A percentile compares a stretch with the other conserved stretches of the same genome.
Conservation (phyloP, 2,329 filamentous ascomycete species). For the Nectriaceae sp. region DNA sequence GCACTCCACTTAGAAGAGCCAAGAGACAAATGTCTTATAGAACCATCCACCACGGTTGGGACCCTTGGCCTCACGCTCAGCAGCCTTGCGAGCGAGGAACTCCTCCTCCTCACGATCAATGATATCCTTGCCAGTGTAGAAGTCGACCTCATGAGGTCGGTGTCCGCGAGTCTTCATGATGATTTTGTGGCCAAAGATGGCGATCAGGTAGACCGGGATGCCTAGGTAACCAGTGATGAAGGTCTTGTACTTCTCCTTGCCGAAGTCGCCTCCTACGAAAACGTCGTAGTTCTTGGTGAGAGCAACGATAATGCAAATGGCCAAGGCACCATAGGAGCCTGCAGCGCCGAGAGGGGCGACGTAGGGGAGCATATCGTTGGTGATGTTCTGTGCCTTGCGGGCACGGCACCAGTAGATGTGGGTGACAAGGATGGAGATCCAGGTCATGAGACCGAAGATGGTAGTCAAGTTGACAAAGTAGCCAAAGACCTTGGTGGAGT, state of each 20-base stretch:
- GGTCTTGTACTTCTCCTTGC: conserved; percentile 69
- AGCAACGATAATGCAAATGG: conserved; percentile 71
- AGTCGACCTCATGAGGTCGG: conserved; percentile 62
- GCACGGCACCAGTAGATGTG: conserved; percentile 69
- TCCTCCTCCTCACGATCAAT: conserved; percentile 74
- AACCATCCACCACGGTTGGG: conserved; percentile 33
- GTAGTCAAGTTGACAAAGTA: conserved; percentile 71
- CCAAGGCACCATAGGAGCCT: conserved; percentile 68
- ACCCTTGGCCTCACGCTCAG: conserved; percentile 26
- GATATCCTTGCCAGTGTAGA: conserved; percentile 71
- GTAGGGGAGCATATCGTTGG: conserved; percentile 59
- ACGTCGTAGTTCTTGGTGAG: conserved; percentile 84
- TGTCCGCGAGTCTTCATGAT: conserved; percentile 55
- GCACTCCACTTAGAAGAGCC: conserved; percentile 44
- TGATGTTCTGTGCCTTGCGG: conserved; percentile 60
- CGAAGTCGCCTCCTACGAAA: conserved; percentile 58
- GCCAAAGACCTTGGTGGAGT: conserved; percentile 58
- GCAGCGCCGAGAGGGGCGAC: conserved; percentile 70
- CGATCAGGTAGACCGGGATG: conserved; percentile 71
- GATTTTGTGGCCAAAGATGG: conserved; percentile 70
- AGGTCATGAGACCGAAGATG: conserved; percentile 66
- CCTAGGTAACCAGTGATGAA: conserved; percentile 79
- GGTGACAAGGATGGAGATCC: conserved; percentile 68
- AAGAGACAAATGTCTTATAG: conserved; percentile 40
- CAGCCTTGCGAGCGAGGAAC: conserved; percentile 53